Evolutionary conservation across 2,329 filamentous ascomycete species (phyloP).

Genomic region (Sporothrix dimorphospora): DNA sequence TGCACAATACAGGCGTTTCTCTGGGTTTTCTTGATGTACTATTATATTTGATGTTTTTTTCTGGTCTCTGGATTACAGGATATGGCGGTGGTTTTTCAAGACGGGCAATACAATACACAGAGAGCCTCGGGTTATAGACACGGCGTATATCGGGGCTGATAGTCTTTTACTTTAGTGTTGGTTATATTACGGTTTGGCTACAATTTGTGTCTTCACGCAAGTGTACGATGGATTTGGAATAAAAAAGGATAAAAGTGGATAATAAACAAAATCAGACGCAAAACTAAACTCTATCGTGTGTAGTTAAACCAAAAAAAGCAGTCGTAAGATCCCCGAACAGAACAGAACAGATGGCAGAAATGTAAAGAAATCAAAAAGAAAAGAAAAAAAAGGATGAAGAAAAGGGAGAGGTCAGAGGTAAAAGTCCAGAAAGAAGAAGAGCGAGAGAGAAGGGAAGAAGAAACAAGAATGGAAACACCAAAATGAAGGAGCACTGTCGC

Average conservation of each 20-base stretch:
- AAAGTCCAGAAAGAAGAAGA: not conserved
- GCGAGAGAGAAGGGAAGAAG: not conserved
- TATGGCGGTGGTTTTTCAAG: not conserved
- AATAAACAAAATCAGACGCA: not conserved
- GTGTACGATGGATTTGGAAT: not conserved
- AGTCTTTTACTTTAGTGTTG: not conserved
- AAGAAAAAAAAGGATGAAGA: not conserved
- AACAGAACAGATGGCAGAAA: not conserved
- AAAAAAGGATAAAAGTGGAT: not conserved
- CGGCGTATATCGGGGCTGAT: not conserved
- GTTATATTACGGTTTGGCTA: not conserved
- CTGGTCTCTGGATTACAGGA: not conserved
- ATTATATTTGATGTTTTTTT: not conserved
- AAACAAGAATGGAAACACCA: not conserved
- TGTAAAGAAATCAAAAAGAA: not conserved
- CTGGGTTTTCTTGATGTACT: not conserved
- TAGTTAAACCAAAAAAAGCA: not conserved
- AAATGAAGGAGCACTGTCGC: not conserved
- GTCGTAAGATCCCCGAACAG: slow-evolving; percentile 5
- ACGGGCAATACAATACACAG: not conserved
- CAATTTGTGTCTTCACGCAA: not conserved
- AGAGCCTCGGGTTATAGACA: not conserved
- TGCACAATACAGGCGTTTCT: not conserved
- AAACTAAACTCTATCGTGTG: not conserved
- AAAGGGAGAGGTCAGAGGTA: not conserved